Conservation (phyloP, 2,329 filamentous ascomycete species). For the Ceratocystis harringtonii region DNA sequence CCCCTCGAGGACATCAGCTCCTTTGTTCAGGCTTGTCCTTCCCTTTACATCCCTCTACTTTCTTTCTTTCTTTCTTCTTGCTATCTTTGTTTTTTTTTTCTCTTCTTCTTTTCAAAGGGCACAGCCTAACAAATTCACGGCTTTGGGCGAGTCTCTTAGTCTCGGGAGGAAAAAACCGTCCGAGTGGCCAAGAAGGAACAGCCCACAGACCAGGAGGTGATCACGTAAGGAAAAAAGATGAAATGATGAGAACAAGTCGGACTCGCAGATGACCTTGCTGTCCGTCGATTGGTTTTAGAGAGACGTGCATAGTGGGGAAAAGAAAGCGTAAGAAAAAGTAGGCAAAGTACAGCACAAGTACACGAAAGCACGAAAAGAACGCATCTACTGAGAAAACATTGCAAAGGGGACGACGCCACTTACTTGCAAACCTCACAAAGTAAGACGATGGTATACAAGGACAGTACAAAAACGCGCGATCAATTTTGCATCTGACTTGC, state of each 20-base stretch:
- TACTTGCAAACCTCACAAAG: background rate
- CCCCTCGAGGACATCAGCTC: background rate
- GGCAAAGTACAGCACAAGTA: background rate
- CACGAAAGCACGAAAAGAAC: background rate
- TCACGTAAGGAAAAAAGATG: background rate
- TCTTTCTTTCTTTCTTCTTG: background rate
- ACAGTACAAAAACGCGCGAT: background rate
- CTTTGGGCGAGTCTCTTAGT: background rate
- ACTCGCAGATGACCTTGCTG: background rate
- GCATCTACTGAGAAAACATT: background rate
- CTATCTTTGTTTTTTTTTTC: background rate
- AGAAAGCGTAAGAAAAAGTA: background rate
- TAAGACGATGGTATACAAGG: background rate
- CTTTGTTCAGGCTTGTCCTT: background rate
- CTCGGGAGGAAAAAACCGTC: background rate
- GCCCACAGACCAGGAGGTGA: background rate
- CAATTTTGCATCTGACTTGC: background rate
- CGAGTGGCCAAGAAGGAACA: background rate
- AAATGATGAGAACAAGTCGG: slow-evolving; percentile 4
- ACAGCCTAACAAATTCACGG: background rate
- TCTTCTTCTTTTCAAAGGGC: background rate
- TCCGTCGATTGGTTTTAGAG: background rate
- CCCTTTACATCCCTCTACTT: background rate
- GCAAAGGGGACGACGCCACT: background rate
- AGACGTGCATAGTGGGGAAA: background rate